Base-by-base conservation (phyloP, 441 rosid species). In the Eutrema salsugineum region DNA sequence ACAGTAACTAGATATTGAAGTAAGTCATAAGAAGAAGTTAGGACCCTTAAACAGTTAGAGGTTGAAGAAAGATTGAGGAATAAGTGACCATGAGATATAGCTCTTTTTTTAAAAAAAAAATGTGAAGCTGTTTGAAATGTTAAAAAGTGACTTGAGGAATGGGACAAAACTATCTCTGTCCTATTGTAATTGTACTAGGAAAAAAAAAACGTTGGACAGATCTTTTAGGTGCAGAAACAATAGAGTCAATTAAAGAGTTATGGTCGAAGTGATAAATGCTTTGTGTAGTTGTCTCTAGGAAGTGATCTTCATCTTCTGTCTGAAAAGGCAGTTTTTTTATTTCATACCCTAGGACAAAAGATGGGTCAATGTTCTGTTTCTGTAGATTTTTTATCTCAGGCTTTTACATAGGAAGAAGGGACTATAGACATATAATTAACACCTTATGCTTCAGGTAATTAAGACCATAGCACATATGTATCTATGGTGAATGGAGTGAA, bases 151-250 rank as follows among this genome's bases (percentile, higher is more conserved):
- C 32, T 38, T 50, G 30, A 58, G 72, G 48, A 40, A 58, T 51
- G 48, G 63, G 56, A 74, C 27, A 67, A 50, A 67, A 74, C 48
- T 42, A 43, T 59, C 33, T 42, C 16, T 60, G 50, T 74, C 48
- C 43, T 59, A 44, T 33, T 22, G 39, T 50, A 33, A 32, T 11
- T 58, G 62, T 32, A 49, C 62, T 15, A 58, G n/a, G 28, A 49
- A 44, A 50, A 28, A 19, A 20, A 58, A 49, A 73, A 73, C 48
- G 40, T 73, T 39, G 48, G 62, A 40, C 71, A 48, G 44, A 65
- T 65, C 60, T 73, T 64, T 57, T 56, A 57, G 77, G 71, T 65
- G 60, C 66, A 73, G 77, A 73, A 57, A 73, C 60, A 57, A 65
- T 57, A 55, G 50, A 65, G 54, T 46, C 46, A 48, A 57, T 73